Conservation (phyloP, 768 basidiomycete genomes). For the Filobasidium floriforme region DNA sequence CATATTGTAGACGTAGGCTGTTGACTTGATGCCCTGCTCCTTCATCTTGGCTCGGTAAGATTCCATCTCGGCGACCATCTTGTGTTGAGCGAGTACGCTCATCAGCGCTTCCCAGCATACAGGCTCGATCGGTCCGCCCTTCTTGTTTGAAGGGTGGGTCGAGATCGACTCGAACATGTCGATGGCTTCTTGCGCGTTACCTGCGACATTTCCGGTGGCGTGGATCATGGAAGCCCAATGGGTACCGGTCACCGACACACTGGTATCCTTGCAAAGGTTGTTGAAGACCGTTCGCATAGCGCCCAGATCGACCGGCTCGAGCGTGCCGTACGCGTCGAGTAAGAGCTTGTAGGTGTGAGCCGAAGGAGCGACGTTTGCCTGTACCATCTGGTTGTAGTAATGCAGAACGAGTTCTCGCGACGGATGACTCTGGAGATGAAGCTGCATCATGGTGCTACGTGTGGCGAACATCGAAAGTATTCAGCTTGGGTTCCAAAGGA, state of each 20-base stretch:
- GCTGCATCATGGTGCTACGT: constrained; percentile 73
- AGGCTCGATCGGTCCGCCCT: constrained; percentile 58
- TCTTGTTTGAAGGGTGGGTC: constrained; percentile 50
- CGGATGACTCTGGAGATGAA: constrained; percentile 84
- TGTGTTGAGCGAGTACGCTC: constrained; percentile 72
- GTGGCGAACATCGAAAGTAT: constrained; percentile 2
- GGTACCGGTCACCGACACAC: constrained; percentile 53
- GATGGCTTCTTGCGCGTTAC: constrained; percentile 69
- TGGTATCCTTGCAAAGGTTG: constrained; percentile 51
- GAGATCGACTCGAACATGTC: constrained; percentile 68
- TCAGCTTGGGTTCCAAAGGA: neutral
- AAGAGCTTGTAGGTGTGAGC: constrained; percentile 95
- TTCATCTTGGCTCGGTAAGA: constrained; percentile 60
- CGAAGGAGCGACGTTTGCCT: constrained; percentile 62
- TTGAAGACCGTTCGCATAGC: constrained; percentile 67
- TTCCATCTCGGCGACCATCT: constrained; percentile 68
- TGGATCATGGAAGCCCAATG: constrained; percentile 84
- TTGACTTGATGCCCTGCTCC: constrained; percentile 66
- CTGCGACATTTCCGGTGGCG: constrained; percentile 71
- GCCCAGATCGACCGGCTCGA: constrained; percentile 69
- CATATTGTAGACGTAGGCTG: constrained; percentile 88
- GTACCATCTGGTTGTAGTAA: constrained; percentile 63
- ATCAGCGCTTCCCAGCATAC: constrained; percentile 83
- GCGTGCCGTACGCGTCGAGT: constrained; percentile 75
- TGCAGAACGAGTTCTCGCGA: constrained; percentile 66